Evolutionary conservation across 805 yeast species (phyloP).

Genomic region (Candida coquimbonensis): DNA sequence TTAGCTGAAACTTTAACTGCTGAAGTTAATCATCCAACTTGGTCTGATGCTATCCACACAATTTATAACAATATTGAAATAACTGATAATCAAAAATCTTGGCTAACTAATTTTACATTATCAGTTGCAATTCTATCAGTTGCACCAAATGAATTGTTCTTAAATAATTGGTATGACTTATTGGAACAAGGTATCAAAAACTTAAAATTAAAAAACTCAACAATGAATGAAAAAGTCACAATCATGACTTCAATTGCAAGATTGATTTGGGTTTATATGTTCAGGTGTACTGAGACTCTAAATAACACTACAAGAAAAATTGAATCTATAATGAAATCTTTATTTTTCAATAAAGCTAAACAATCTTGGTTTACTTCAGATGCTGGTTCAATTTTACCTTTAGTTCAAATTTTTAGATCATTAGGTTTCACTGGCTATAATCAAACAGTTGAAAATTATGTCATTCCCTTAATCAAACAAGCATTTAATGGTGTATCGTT

Average conservation of each 20-base stretch:
- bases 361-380: constrained; percentile 76
- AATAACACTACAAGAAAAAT: constrained; percentile 80
- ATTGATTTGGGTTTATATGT: constrained; percentile 83
- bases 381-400: constrained; percentile 49
- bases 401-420: constrained; percentile 68
- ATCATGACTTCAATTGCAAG: constrained; percentile 63
- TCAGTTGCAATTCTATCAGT: constrained; percentile 73
- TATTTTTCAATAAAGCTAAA: constrained; percentile 52
- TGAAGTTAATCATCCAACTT: constrained; percentile 91
- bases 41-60: constrained; percentile 74
- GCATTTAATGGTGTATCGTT: constrained; percentile 51
- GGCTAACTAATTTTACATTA: constrained; percentile 64
- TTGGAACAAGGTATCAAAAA: constrained; percentile 57
- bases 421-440: constrained; percentile 76
- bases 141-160: constrained; percentile 69
- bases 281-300: constrained; percentile 80
- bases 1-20: constrained; percentile 84
- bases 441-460: constrained; percentile 69
- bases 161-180: constrained; percentile 61
- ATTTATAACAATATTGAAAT: constrained; percentile 47
- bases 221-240: constrained; percentile 39
- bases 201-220: constrained; percentile 53
- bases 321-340: constrained; percentile 50
- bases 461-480: constrained; percentile 59
- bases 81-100: constrained; percentile 42